Base-by-base conservation (phyloP, 1,284 basidiomycete genomes). In the Termitomyces sp. region DNA sequence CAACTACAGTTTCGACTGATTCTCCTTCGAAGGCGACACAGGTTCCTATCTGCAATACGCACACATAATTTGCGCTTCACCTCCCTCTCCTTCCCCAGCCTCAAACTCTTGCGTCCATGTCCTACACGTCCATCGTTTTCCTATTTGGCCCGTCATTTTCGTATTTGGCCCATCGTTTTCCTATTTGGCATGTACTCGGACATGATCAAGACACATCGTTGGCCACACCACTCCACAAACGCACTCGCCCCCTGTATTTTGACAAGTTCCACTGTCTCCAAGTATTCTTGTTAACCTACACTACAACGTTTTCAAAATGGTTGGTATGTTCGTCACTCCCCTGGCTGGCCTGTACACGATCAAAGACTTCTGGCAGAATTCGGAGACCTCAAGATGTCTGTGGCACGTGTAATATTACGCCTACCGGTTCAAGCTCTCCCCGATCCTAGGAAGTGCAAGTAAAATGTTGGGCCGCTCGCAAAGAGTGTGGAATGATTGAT, bases 301-400 rank as follows among this genome's bases (percentile, higher is more conserved):
- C n/a, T n/a, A n/a, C n/a, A n/a, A n/a, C n/a, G n/a, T n/a, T n/a
- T n/a, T n/a, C n/a, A n/a, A n/a, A n/a, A n/a, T 93, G 88, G 84
- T 99, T 44, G 96, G 96, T 35, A 77, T 98, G 31, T 99, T 99
- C 66, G 93, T 91, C 51, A 98, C 93, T 1, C 88, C 92, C 3
- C 76, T 99, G 46, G 93, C 98, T 31, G 96, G 97, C 33, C 71
- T 97, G 3, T 98, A 99, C 72, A 99, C 97, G 0, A 83, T 97
- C 55, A 95, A 98, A 68, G 96, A 99, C 66, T 82, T 99, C 3
- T 99, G 97, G 96, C 88, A 95, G 49, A 98, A 71, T 95, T 98
- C 68, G 96, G 97, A 11, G 96, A 99, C 68, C 75, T 97, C 9
- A 86, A 83, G 60, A 95, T 99, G 91, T 81, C 93, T 35, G 77